Conservation (phyloP, 345 rosid genomes). For the Citrus hindsii region DNA sequence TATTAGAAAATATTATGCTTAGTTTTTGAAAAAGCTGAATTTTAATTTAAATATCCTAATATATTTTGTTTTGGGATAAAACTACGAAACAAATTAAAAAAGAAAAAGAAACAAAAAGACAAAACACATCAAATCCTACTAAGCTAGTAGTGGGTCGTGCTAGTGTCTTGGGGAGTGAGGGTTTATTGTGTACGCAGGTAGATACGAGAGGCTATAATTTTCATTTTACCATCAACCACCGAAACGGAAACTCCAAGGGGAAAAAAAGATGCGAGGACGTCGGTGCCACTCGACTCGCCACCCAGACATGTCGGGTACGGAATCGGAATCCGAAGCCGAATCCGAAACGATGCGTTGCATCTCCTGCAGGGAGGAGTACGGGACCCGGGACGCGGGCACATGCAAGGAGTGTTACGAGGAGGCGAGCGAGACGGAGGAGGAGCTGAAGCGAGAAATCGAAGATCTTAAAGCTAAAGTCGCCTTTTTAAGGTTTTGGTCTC, state of each 20-base stretch:
- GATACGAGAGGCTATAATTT: neutral
- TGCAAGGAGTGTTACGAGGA: constrained; percentile 64
- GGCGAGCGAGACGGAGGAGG: constrained; percentile 63
- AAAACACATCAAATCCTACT: too few relatives aligned
- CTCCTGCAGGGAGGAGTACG: constrained; percentile 65
- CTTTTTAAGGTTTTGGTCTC: constrained; percentile 57
- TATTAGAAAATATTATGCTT: too few relatives aligned
- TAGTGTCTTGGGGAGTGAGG: too few relatives aligned
- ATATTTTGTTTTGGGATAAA: too few relatives aligned
- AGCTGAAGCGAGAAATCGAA: constrained; percentile 71
- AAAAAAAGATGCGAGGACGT: neutral
- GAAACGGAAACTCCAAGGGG: neutral
- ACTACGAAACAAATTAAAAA: too few relatives aligned
- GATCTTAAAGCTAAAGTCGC: constrained; percentile 66
- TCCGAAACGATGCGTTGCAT: constrained; percentile 48
- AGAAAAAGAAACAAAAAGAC: too few relatives aligned
- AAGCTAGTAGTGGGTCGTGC: too few relatives aligned
- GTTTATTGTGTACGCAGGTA: too few relatives aligned
- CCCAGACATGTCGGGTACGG: constrained; percentile 14
- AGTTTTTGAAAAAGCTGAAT: too few relatives aligned
- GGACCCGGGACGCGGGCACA: constrained; percentile 47
- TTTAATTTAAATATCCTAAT: too few relatives aligned
- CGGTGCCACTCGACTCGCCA: neutral
- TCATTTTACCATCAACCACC: neutral
- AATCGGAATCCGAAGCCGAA: constrained; percentile 11